Conservation (phyloP, 345 rosid genomes). For the Corymbia maculata region DNA sequence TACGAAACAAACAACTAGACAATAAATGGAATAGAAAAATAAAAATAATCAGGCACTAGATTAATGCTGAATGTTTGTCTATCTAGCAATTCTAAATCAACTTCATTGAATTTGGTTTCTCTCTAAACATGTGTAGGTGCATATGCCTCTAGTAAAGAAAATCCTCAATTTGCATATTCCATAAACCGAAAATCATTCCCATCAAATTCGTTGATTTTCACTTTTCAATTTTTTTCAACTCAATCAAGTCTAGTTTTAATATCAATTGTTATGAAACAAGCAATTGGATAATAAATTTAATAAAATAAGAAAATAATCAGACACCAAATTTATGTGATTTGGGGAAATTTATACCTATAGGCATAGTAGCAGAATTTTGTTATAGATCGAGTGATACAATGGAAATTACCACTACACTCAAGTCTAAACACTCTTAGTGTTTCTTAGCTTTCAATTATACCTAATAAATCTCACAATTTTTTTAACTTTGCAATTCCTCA, state of each 20-base stretch:
- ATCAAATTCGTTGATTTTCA: neutral
- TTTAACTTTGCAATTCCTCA: accelerated
- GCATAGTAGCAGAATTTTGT: accelerated
- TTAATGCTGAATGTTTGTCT: neutral
- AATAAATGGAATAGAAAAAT: too few relatives aligned
- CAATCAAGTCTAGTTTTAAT: too few relatives aligned
- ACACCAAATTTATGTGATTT: accelerated
- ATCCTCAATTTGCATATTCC: neutral
- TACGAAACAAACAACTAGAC: too few relatives aligned
- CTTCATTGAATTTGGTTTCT: neutral
- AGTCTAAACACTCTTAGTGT: neutral
- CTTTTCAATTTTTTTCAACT: neutral
- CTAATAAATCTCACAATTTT: too few relatives aligned
- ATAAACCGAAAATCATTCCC: accelerated
- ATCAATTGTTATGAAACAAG: accelerated
- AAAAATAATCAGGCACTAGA: too few relatives aligned
- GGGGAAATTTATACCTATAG: accelerated
- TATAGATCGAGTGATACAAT: accelerated
- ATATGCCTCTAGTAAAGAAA: accelerated
- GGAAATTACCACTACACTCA: neutral
- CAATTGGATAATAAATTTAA: accelerated
- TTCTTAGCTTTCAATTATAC: neutral
- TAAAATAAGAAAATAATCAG: neutral
- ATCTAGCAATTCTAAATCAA: too few relatives aligned
- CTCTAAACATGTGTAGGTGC: neutral